phyloP scores from a whole-genome alignment of 768 basidiomycete species.

The Saitozyma sp. region DNA sequence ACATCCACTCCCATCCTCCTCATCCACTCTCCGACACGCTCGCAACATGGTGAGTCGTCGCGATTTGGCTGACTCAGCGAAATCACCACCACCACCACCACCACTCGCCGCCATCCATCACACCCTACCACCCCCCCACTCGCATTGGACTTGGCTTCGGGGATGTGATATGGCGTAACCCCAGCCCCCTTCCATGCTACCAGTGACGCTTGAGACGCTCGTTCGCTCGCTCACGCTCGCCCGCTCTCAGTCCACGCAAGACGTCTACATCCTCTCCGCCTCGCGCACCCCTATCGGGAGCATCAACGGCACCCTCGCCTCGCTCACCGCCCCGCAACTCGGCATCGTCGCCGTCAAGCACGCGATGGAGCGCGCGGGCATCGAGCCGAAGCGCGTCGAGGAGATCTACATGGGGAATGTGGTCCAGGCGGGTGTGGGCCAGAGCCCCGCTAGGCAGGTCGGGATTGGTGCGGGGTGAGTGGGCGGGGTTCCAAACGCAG shows the following conservation, averaged over 20 bases:
- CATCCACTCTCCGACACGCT: too few relatives aligned
- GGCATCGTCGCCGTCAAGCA: constrained; percentile 86
- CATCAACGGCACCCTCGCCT: constrained; percentile 83
- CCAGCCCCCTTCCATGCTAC: too few relatives aligned
- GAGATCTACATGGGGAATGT: constrained; percentile 98
- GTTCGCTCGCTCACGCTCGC: not conserved
- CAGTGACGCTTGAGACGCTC: too few relatives aligned
- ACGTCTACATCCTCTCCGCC: constrained; percentile 74
- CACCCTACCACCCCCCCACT: too few relatives aligned
- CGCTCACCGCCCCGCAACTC: constrained; percentile 85
- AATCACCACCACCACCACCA: too few relatives aligned
- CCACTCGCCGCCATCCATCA: too few relatives aligned
- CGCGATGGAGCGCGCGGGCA: constrained; percentile 74
- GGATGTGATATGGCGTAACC: too few relatives aligned
- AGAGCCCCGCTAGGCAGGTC: constrained; percentile 97
- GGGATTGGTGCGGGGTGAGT: constrained; percentile 76
- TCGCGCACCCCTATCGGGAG: constrained; percentile 92
- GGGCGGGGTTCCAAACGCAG: not conserved
- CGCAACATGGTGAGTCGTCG: too few relatives aligned
- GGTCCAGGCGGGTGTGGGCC: constrained; percentile 94
- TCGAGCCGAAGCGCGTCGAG: constrained; percentile 80
- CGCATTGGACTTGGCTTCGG: too few relatives aligned
- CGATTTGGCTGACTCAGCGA: too few relatives aligned
- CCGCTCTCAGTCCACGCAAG: constrained; percentile 18
- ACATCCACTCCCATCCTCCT: too few relatives aligned